Conservation (phyloP, 2,329 filamentous ascomycete species). For the Colletotrichum lindemuthianum region DNA sequence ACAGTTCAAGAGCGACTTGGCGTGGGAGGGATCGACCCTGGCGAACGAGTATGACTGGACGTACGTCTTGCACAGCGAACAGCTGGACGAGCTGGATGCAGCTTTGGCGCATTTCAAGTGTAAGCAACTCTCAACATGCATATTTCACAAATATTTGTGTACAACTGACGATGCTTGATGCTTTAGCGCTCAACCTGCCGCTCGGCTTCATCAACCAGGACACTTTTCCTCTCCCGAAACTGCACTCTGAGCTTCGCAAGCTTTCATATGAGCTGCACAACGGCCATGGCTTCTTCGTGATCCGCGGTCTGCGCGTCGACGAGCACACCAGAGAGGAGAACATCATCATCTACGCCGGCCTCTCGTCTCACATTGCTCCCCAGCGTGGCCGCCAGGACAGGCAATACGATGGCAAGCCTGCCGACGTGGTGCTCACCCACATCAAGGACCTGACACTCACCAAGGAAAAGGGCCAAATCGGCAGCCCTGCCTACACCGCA, state of each 20-base stretch:
- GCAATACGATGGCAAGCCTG: constrained; percentile 53
- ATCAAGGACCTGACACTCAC: constrained; percentile 67
- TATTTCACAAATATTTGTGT: too few species aligned
- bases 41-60: constrained; percentile 62
- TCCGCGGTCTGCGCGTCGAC: constrained; percentile 66
- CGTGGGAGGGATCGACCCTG: constrained; percentile 66
- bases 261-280: constrained; percentile 65
- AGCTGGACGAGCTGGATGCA: constrained; percentile 59
- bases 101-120: constrained; percentile 33
- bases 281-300: constrained; percentile 69
- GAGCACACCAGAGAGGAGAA: constrained; percentile 66
- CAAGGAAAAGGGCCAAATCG: constrained; percentile 53
- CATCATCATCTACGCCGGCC: constrained; percentile 67
- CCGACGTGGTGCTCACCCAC: constrained; percentile 66
- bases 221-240: constrained; percentile 65
- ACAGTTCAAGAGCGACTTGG: constrained; percentile 59
- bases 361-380: constrained; percentile 67
- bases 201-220: constrained; percentile 56
- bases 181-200: constrained; percentile 39
- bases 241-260: constrained; percentile 59
- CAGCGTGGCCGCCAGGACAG: constrained; percentile 64
- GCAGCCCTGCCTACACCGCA: constrained; percentile 66
- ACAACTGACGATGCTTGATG: too few species aligned
- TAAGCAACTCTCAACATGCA: not conserved
- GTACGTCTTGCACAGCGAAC: constrained; percentile 55